Evolutionary conservation across 2,329 filamentous ascomycete genomes (phyloP).

Genomic region (Juglanconis oblonga): DNA sequence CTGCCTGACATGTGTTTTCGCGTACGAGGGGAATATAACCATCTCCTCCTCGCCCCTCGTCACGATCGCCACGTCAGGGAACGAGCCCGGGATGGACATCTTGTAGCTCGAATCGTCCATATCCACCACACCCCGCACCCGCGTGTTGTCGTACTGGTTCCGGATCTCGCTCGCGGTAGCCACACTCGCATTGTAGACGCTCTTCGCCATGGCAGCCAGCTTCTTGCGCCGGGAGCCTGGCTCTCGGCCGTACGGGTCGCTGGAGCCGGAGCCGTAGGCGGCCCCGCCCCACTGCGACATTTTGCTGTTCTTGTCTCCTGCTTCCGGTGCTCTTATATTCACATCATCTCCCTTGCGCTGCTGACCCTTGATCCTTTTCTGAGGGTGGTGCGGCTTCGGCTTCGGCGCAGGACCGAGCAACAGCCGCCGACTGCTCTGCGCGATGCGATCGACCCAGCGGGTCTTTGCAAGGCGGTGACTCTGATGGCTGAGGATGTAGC

Average conservation of each 20-base stretch:
- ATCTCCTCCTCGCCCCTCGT: conserved; percentile 84
- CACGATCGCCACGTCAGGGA: conserved; percentile 80
- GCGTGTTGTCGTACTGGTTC: conserved; percentile 57
- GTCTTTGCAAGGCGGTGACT: conserved; percentile 48
- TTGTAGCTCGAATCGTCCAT: conserved; percentile 30
- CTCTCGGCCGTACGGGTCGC: conserved; percentile 42
- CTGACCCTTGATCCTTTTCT: conserved; percentile 17
- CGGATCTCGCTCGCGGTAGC: conserved; percentile 57
- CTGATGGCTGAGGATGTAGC: conserved; percentile 66
- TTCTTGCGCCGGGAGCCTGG: conserved; percentile 73
- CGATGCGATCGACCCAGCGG: conserved; percentile 42
- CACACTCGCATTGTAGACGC: conserved; percentile 53
- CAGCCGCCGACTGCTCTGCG: conserved; percentile 40
- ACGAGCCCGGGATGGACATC: conserved; percentile 67
- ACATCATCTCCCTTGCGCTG: conserved; percentile 6
- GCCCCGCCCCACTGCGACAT: conserved; percentile 19
- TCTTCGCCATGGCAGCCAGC: conserved; percentile 64
- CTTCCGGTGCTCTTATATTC: conserved; percentile 13
- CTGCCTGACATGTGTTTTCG: conserved; percentile 69
- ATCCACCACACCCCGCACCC: conserved; percentile 35
- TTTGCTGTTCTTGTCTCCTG: conserved; percentile 18
- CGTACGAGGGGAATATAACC: conserved; percentile 93
- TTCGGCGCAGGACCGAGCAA: conserved; percentile 37
- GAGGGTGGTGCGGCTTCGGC: conserved; percentile 26
- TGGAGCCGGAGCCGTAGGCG: conserved; percentile 27